Percentiles rank a stretch among this genome's conserved stretches.
Conservation (phyloP, 208 protist species). For the Entamoeba histolytica region DNA sequence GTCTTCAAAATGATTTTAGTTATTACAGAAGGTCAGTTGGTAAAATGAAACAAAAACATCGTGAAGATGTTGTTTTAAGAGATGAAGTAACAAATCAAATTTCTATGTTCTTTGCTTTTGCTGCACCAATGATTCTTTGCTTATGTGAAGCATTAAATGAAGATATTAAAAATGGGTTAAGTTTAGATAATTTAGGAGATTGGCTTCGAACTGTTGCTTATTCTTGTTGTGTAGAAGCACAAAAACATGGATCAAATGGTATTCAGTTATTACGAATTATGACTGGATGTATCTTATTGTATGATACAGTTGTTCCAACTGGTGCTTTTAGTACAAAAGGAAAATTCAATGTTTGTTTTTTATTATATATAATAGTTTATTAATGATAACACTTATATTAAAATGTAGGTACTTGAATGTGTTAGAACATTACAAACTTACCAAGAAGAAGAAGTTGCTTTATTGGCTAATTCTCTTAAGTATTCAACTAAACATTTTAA, state of each 20-base stretch:
- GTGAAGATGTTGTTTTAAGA: constrained; percentile 25
- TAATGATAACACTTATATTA: too few relatives aligned
- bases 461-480: not conserved
- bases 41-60: constrained; percentile 45
- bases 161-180: not conserved
- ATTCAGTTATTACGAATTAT: constrained; percentile 38
- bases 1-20: constrained; percentile 45
- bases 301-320: constrained; percentile 39
- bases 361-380: too few relatives aligned
- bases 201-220: not conserved
- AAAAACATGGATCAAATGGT: not conserved
- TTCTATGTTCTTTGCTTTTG: constrained; percentile 52
- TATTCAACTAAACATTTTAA: not conserved
- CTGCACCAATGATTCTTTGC: constrained; percentile 46
- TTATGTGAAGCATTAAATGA: not conserved
- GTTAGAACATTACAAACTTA: not conserved
- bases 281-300: constrained; percentile 45
- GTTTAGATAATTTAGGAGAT: not conserved
- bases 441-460: not conserved
- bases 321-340: constrained; percentile 46
- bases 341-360: not conserved
- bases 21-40: constrained; percentile 48
- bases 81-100: constrained; percentile 47
- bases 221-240: not conserved
- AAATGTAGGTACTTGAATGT: not conserved